These are phyloP conservation scores for Scorias spongiosa DNA, from an alignment of 2,329 filamentous ascomycete species.

Conservation along the genomic window DNA sequence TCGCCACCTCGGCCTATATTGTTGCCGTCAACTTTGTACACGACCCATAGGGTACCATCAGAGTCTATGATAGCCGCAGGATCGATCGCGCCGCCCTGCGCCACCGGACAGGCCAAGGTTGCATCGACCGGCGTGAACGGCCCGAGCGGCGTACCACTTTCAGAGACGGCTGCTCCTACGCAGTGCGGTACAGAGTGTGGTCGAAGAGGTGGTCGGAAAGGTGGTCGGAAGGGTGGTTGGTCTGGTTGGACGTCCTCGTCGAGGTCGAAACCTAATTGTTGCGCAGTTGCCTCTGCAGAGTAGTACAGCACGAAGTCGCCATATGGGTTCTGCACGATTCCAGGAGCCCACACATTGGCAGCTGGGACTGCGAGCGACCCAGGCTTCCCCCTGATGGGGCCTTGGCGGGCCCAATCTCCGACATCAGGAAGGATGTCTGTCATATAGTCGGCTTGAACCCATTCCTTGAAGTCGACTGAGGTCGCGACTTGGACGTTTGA, in stretches of 20 bases:
- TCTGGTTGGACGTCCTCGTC: slow-evolving; percentile 2
- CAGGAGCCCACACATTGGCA: slow-evolving; percentile 19
- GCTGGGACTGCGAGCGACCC: slow-evolving; percentile 8
- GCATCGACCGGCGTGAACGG: slow-evolving; percentile 14
- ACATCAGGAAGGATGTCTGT: slow-evolving; percentile 18
- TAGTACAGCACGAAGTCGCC: slow-evolving; percentile 22
- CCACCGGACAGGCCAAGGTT: slow-evolving; percentile 14
- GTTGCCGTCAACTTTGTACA: slow-evolving; percentile 23
- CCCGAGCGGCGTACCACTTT: slow-evolving; percentile 10
- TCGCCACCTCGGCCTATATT: slow-evolving; percentile 16
- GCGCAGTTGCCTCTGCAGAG: slow-evolving; percentile 6
- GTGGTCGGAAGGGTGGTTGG: neutral
- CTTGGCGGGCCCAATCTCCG: slow-evolving; percentile 12
- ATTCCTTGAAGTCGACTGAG: slow-evolving; percentile 21
- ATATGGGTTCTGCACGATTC: slow-evolving; percentile 12
- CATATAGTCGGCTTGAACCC: slow-evolving; percentile 13
- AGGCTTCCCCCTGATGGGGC: slow-evolving; percentile 2
- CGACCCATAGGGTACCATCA: slow-evolving; percentile 15
- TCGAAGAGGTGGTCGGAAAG: neutral
- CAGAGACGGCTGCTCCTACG: slow-evolving; percentile 19
- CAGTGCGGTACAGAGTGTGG: slow-evolving; percentile 11
- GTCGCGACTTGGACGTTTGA: slow-evolving; percentile 25
- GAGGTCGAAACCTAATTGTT: neutral
- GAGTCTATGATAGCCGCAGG: slow-evolving; percentile 15
- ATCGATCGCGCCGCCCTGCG: slow-evolving; percentile 21